Evolutionary conservation across 495 filamentous ascomycete species (phyloP), one percentile per base, ranked within the genome.

Genomic region (Penicillium macrosclerotiorum): DNA sequence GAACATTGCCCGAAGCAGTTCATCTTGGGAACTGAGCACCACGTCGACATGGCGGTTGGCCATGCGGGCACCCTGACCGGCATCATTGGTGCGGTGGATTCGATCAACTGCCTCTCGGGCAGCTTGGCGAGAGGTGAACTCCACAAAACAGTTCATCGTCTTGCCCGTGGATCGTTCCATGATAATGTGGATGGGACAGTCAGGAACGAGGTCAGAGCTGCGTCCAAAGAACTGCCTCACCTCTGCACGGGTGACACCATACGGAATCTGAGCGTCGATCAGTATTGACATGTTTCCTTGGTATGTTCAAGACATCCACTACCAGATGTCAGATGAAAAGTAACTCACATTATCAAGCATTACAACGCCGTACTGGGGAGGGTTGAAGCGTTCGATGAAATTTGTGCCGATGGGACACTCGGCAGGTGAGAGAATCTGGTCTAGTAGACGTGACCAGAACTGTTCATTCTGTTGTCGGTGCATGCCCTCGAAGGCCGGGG

Each of bases 111-210:
- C 69, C 8, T 65, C 65, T 8, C 70, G 51, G 0, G 86, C 87
- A 57, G 84, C 81, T 0, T 65, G 47, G 0, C 66, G 44, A 5
- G 69, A 76, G 23, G 67, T 42, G 36, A 90, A 82, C 55, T 93
- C 88, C 23, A 88, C 79, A 50, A 72, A 93, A 45, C 78, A 84
- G 39, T 90, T 85, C 63, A 83, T 80, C 0, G 88, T 91, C 74
- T 91, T 92, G 36, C 78, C 77, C 1, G 84, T 87, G 0, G 79
- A 70, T 6, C 86, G 82, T 38, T 92, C 88, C 85, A 93, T 89
- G 51, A 90, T 86, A 49, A 93, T 89, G 53, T 93, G 88, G 8
- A 91, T 67, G 0, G 85, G 73, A 39, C 80, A 82, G 5, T 82
- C 72, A 2, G 63, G 52, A 34, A 81, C 77, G 32, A 71, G 68